These are phyloP conservation scores for Dimocarpus longan DNA, from an alignment of 345 rosid species.

Conservation along the genomic window DNA sequence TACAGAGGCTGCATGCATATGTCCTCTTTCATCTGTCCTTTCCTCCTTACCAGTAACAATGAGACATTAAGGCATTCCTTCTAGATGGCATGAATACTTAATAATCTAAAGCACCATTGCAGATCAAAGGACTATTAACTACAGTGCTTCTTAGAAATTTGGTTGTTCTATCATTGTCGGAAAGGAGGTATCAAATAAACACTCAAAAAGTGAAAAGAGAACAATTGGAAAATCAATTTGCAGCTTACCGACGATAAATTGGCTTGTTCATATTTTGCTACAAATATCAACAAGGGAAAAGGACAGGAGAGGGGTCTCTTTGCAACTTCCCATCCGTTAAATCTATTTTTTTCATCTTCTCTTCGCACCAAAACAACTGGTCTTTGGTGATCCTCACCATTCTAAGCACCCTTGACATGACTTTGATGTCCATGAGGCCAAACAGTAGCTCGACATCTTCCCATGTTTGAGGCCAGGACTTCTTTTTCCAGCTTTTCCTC, in stretches of 20 bases:
- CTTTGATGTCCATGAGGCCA: slow-evolving; percentile 66
- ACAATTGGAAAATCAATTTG: background rate
- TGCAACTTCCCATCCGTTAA: slow-evolving; percentile 60
- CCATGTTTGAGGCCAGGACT: slow-evolving; percentile 71
- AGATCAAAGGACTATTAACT: background rate
- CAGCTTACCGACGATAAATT: background rate
- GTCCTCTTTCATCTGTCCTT: too few relatives aligned
- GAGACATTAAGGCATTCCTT: background rate
- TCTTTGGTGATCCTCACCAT: slow-evolving; percentile 74
- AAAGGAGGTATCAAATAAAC: background rate
- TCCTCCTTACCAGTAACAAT: background rate
- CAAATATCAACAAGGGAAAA: slow-evolving; percentile 69
- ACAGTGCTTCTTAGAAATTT: background rate
- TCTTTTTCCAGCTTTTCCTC: slow-evolving; percentile 77
- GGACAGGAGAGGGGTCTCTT: slow-evolving; percentile 79
- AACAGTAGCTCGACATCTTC: slow-evolving; percentile 73
- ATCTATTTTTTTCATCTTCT: slow-evolving; percentile 83
- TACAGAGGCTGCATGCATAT: background rate
- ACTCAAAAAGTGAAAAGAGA: background rate
- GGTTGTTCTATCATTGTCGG: background rate
- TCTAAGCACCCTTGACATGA: slow-evolving; percentile 67
- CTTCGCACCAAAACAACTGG: slow-evolving; percentile 92
- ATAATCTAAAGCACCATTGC: background rate
- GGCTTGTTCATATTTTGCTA: slow-evolving; percentile 6
- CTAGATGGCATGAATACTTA: background rate